A percentile compares a stretch with the other conserved stretches of the same genome.
Evolutionary conservation across 768 basidiomycete species (phyloP).

Genomic region (Cyclocybe aegerita): DNA sequence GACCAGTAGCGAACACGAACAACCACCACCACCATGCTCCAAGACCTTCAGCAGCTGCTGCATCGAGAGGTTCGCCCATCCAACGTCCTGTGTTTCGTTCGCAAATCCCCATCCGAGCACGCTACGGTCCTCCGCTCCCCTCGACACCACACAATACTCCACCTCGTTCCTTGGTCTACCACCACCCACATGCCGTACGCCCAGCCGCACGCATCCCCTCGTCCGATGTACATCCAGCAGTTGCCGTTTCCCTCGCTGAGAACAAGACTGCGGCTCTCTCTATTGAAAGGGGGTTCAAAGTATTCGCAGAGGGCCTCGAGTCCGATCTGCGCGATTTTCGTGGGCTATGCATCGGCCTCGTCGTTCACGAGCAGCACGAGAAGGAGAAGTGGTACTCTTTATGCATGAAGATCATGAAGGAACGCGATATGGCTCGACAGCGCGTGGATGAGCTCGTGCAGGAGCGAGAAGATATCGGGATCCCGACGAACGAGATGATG

Average conservation of each 20-base stretch:
- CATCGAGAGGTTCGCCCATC: neutral
- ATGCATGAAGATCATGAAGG: conserved; percentile 28
- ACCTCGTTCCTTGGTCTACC: no score
- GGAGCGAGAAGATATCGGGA: conserved; percentile 12
- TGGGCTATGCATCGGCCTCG: conserved; percentile 24
- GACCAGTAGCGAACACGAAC: neutral
- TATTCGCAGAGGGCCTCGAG: conserved; percentile 27
- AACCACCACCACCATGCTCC: neutral
- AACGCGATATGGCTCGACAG: conserved; percentile 34
- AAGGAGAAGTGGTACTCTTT: conserved; percentile 26
- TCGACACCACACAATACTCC: neutral
- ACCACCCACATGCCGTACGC: neutral
- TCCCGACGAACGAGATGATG: neutral
- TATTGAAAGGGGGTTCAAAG: conserved; percentile 29
- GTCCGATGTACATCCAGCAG: neutral
- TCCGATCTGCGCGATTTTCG: conserved; percentile 30
- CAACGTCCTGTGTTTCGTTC: neutral
- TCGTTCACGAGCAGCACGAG: conserved; percentile 30
- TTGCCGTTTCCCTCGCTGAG: neutral
- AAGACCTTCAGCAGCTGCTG: neutral
- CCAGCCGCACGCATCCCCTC: neutral
- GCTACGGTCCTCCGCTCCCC: neutral
- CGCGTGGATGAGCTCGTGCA: conserved; percentile 24
- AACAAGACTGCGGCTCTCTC: conserved; percentile 7
- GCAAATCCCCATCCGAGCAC: conserved; percentile 6